A percentile compares a stretch with the other conserved stretches of the same genome.
Evolutionary conservation across 169 alveolate species (phyloP).

Genomic region (Babesia bovis): DNA sequence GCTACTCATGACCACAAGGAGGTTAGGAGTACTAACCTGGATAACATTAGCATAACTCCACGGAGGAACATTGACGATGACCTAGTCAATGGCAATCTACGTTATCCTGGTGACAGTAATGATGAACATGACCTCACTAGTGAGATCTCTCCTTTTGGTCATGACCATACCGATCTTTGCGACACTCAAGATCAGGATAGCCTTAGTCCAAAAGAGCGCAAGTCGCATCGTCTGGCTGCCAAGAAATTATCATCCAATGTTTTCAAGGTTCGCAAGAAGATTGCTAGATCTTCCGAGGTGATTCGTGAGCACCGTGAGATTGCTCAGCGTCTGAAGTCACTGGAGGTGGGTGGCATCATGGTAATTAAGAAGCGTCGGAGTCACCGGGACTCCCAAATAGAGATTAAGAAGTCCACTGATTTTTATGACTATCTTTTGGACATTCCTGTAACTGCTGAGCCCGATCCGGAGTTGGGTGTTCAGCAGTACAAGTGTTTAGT

Average conservation of each 20-base stretch:
- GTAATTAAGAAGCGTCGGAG: constrained; percentile 34
- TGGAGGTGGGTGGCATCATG: constrained; percentile 50
- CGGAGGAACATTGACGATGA: neutral
- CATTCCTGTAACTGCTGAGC: constrained; percentile 64
- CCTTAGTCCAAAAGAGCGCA: neutral
- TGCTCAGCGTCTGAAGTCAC: constrained; percentile 25
- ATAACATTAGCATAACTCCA: neutral
- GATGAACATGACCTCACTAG: neutral
- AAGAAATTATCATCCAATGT: neutral
- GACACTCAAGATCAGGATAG: neutral
- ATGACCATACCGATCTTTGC: neutral
- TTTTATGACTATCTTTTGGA: constrained; percentile 80
- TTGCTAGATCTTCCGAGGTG: too few species aligned
- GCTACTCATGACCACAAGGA: neutral
- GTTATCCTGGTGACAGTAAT: constrained; percentile 2
- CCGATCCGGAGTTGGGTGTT: constrained; percentile 62
- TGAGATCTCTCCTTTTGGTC: neutral
- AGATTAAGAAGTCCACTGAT: constrained; percentile 55
- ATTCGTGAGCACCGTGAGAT: neutral
- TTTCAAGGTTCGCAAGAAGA: neutral
- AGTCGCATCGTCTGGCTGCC: neutral
- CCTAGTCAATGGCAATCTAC: neutral
- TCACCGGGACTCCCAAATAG: constrained; percentile 10
- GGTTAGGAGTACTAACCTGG: neutral
- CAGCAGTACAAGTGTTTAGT: constrained; percentile 37